These are phyloP conservation scores for Cucumis sativus DNA, from an alignment of 306 rosid species.

Conservation along the genomic window DNA sequence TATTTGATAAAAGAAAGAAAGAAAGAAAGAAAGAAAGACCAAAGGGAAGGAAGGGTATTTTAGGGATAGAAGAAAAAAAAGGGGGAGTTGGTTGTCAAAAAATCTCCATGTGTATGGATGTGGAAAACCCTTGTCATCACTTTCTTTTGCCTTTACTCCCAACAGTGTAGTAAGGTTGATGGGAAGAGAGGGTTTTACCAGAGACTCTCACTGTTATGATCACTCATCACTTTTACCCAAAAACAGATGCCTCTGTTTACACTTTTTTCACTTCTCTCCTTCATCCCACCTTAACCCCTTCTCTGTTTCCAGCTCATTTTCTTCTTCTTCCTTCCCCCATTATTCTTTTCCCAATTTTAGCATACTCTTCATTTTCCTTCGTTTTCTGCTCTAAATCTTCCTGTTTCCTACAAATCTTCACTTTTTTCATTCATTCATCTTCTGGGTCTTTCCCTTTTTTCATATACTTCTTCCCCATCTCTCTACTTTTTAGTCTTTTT, in stretches of 20 bases:
- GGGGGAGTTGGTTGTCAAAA: neutral
- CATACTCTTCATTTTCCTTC: neutral
- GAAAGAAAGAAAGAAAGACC: too few relatives aligned
- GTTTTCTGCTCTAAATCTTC: neutral
- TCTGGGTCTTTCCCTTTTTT: neutral
- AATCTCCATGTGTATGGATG: neutral
- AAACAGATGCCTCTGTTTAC: constrained; percentile 34
- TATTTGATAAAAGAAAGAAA: neutral
- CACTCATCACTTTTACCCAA: neutral
- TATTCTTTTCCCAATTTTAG: neutral
- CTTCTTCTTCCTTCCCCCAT: neutral
- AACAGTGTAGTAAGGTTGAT: neutral
- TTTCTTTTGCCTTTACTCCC: neutral
- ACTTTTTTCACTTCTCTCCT: constrained; percentile 21
- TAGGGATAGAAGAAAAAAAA: neutral
- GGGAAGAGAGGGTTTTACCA: neutral
- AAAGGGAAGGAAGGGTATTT: neutral
- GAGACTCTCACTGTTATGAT: neutral
- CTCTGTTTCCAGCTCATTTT: neutral
- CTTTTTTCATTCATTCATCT: neutral
- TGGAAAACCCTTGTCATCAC: neutral
- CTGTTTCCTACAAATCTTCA: neutral
- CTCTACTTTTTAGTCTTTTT: neutral
- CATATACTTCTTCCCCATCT: neutral
- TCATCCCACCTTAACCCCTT: constrained; percentile 15